Evolutionary conservation across 306 rosid species (phyloP), one percentile per base, ranked within the genome.

Genomic region (Acmispon strigosus): DNA sequence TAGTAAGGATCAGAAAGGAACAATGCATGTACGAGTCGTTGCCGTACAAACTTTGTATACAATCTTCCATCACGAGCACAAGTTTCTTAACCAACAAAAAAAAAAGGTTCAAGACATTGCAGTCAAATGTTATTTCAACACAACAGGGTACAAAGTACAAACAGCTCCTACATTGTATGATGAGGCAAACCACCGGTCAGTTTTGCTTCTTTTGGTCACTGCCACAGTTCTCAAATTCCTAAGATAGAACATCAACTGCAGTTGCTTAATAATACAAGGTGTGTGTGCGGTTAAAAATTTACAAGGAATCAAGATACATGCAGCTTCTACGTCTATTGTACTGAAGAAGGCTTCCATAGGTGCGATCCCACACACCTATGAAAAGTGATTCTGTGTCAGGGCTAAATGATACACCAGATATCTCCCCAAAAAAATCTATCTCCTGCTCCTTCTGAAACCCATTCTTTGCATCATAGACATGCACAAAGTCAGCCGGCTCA

Each of bases 401-500:
- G 84, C 96, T 90, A 79, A 90, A 88, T 6, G 96, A 88, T 36
- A 90, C 75, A 57, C 96, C 94, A 36, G 93, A 86, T 74, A 90
- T 82, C 85, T 90, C 96, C 43, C 96, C 91, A 41, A 90, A 86
- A 76, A 90, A 90, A 78, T 87, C 91, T 1, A 90, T 80, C 80
- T 87, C 93, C 72, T 90, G 96, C 82, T 90, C 96, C 74, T 80
- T 84, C 62, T 86, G 83, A 15, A 84, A 90, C 70, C 93, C 91
- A 24, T 56, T 65, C 73, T 84, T 84, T 77, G 73, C 88, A 47
- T 90, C 94, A 66, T 82, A 90, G 9, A 90, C 86, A 15, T 90
- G 96, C 59, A 90, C 94, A 50, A 87, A 90, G 79, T 90, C 96
- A 12, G 96, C 96, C 7, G 96, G 88, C 81, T 90, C 96, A 7